Evolutionary conservation across 306 rosid genomes (phyloP), one percentile per base, ranked within the genome.

Genomic region (Notholithocarpus densiflorus): DNA sequence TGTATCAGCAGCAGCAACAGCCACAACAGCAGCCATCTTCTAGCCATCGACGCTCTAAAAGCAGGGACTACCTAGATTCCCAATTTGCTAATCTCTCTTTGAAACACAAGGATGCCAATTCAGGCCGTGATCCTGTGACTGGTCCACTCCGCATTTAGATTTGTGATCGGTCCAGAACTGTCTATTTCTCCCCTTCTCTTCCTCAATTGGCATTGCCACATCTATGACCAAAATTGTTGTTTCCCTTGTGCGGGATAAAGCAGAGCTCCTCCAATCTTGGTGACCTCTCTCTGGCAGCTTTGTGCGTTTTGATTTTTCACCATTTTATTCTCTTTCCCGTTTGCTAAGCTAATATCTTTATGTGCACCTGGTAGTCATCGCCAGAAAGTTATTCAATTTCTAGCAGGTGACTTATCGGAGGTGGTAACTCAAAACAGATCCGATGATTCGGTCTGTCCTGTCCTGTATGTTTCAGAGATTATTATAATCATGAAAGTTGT

Each of bases 311-410:
- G 64, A 75, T 68, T 74, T 75, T 76, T 82, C 56, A 45, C 73
- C 74, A 77, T 81, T 82, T 91, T 79, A 68, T 83, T 75, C 81
- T 20, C 81, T 61, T 84, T 73, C 74, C 66, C 73, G 86, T 84
- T 84, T 82, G 80, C 83, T 80, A 77, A 86, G 80, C 81, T 83
- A 83, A 81, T 83, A 56, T 78, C 77, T 82, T 75, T 77, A 75
- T 75, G 83, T 82, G 98, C 97, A 79, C 98, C 98, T 91, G 98
- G 98, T 87, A 83, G 94, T 90, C 94, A 76, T 86, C 32, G 88
- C 88, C 52, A 76, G 86, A 88, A 81, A 85, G 79, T 87, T 59
- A 24, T 73, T 86, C 89, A 71, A 66, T 89, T 75, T 90, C 79
- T 68, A 91, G 82, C 81, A 73, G 80, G 76, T 84, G 91, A 88